These are phyloP conservation scores for Pyrenochaeta sp. DNA, from an alignment of 2,329 filamentous ascomycete species.

Conservation along the genomic window DNA sequence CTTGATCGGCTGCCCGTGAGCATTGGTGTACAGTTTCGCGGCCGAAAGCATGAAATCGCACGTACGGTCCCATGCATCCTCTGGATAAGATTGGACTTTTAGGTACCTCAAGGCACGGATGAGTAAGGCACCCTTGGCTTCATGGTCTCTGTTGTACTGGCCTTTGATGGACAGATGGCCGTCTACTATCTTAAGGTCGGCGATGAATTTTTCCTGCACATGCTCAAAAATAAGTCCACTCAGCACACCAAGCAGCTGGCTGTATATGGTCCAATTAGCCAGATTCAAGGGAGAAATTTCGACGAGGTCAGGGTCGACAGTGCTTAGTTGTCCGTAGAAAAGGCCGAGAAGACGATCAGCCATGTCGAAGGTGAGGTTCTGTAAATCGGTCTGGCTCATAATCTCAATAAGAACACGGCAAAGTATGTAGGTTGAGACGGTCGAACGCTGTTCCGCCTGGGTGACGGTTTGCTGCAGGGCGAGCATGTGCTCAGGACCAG, in stretches of 20 bases:
- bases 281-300: conserved; percentile 81
- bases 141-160: conserved; percentile 71
- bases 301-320: conserved; percentile 83
- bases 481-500: conserved; percentile 44
- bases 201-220: conserved; percentile 82
- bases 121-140: conserved; percentile 85
- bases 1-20: conserved; percentile 89
- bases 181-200: conserved; percentile 80
- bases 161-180: conserved; percentile 78
- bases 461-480: conserved; percentile 74
- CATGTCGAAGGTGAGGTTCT: conserved; percentile 87
- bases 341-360: conserved; percentile 93
- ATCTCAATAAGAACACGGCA: conserved; percentile 95
- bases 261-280: conserved; percentile 95
- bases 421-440: conserved; percentile 93
- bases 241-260: conserved; percentile 93
- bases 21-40: conserved; percentile 81
- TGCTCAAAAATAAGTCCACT: conserved; percentile 89
- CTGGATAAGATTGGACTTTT: conserved; percentile 75
- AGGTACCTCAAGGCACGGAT: conserved; percentile 92
- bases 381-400: conserved; percentile 85
- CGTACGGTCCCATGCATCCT: conserved; percentile 81
- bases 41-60: conserved; percentile 88
- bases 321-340: conserved; percentile 94
- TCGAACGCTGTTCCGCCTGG: conserved; percentile 86